Percentiles rank a stretch among this genome's conserved stretches.
Evolutionary conservation across 1,139 yeast species (phyloP).

Genomic region (Sugiyamaella neomexicana): DNA sequence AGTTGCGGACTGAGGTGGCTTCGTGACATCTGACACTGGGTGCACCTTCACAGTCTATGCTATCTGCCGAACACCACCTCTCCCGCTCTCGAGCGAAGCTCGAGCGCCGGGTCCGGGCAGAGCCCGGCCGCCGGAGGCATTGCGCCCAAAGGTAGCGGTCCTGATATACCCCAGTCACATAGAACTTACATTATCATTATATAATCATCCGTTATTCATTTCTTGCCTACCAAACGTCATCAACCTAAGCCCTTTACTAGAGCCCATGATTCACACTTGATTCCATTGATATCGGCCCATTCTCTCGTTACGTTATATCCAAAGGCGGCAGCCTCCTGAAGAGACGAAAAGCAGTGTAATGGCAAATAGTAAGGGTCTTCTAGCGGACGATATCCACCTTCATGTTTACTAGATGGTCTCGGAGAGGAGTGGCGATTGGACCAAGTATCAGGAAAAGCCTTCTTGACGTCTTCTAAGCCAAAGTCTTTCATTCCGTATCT

Average conservation of each 20-base stretch:
- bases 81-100: too few species aligned
- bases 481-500: conserved; percentile 37
- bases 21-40: too few species aligned
- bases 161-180: too few species aligned
- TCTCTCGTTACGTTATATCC: conserved; percentile 39
- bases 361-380: conserved; percentile 43
- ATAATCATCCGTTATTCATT: conserved; percentile 5
- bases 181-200: background rate
- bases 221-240: background rate
- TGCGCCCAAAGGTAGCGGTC: too few species aligned
- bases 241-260: conserved; percentile 26
- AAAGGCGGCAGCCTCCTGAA: conserved; percentile 46
- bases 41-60: too few species aligned
- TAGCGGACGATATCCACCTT: conserved; percentile 39
- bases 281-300: conserved; percentile 38
- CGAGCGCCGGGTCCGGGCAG: too few species aligned
- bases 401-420: conserved; percentile 28
- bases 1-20: background rate
- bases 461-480: conserved; percentile 31
- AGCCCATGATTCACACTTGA: conserved; percentile 34
- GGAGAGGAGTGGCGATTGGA: conserved; percentile 24
- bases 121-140: too few species aligned
- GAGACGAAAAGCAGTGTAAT: conserved; percentile 41
- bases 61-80: too few species aligned
- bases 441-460: conserved; percentile 40